Evolutionary conservation across 495 filamentous ascomycete species (phyloP).

Genomic region (Lentithecium fluviatile): DNA sequence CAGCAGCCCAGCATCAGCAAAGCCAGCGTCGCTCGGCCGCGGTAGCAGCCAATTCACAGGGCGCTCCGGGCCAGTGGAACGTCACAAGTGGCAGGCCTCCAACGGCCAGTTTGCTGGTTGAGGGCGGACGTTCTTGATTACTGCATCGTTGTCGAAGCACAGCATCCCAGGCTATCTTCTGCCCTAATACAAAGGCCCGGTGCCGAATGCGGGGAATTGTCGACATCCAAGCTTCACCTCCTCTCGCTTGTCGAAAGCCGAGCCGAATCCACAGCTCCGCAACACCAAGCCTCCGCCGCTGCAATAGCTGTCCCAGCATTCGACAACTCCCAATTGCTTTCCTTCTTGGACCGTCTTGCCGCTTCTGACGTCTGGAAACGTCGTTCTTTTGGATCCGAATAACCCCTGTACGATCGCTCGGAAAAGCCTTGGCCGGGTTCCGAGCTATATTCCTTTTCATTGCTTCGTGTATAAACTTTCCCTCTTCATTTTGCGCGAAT

Average conservation of each 20-base stretch:
- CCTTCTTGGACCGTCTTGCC: not conserved
- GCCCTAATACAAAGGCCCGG: slow-evolving; percentile 11
- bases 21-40: too few relatives aligned
- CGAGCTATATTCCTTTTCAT: slow-evolving; percentile 20
- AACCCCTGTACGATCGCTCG: too few relatives aligned
- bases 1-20: too few relatives aligned
- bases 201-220: slow-evolving; percentile 33
- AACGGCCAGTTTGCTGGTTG: slow-evolving; percentile 14
- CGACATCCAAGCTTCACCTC: slow-evolving; percentile 22
- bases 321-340: slow-evolving; percentile 12
- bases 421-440: slow-evolving; percentile 2
- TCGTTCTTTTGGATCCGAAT: too few relatives aligned
- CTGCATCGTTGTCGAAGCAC: not conserved
- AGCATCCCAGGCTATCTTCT: not conserved
- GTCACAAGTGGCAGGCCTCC: slow-evolving; percentile 10
- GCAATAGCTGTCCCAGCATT: slow-evolving; percentile 13
- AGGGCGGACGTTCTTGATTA: slow-evolving; percentile 18
- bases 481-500: slow-evolving; percentile 10
- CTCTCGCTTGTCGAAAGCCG: slow-evolving; percentile 34
- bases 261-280: slow-evolving; percentile 17
- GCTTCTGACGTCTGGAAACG: too few relatives aligned
- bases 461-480: slow-evolving; percentile 10
- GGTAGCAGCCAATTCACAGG: too few relatives aligned
- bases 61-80: slow-evolving; percentile 27
- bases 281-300: slow-evolving; percentile 10